These are phyloP conservation scores for Populus simonii DNA, from an alignment of 345 rosid species.

Conservation along the genomic window DNA sequence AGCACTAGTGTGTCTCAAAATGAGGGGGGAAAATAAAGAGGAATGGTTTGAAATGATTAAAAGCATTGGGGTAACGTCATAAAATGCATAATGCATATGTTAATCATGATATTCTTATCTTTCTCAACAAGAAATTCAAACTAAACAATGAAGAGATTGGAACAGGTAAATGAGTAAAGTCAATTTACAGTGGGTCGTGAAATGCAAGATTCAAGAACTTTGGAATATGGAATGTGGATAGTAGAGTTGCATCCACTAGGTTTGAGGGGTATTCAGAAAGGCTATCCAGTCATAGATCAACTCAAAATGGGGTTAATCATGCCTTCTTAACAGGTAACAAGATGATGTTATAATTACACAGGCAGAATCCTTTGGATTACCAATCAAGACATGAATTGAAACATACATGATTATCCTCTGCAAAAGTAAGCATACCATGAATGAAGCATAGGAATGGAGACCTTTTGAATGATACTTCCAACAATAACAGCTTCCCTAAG, in stretches of 20 bases:
- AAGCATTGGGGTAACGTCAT: not conserved
- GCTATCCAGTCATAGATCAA: not conserved
- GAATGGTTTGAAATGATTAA: not conserved
- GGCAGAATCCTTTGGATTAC: not conserved
- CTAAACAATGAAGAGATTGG: not conserved
- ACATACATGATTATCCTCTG: not conserved
- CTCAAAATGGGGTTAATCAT: not conserved
- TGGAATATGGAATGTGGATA: not conserved
- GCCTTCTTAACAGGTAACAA: not conserved
- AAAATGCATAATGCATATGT: not conserved
- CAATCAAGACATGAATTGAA: not conserved
- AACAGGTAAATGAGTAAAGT: not conserved
- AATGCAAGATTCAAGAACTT: not conserved
- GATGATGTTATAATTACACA: not conserved
- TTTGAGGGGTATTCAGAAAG: not conserved
- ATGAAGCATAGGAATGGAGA: constrained; percentile 83
- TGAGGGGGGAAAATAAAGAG: not conserved
- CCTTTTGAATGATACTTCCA: constrained; percentile 81
- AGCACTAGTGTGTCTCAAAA: not conserved
- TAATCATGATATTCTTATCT: not conserved
- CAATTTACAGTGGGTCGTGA: not conserved
- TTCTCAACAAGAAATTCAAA: not conserved
- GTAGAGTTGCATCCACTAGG: not conserved
- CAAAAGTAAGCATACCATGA: constrained; percentile 58
- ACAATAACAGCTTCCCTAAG: constrained; percentile 90